Evolutionary conservation across 192 early-diverging fungal species (phyloP).

Genomic region (Cladochytrium replicatum): DNA sequence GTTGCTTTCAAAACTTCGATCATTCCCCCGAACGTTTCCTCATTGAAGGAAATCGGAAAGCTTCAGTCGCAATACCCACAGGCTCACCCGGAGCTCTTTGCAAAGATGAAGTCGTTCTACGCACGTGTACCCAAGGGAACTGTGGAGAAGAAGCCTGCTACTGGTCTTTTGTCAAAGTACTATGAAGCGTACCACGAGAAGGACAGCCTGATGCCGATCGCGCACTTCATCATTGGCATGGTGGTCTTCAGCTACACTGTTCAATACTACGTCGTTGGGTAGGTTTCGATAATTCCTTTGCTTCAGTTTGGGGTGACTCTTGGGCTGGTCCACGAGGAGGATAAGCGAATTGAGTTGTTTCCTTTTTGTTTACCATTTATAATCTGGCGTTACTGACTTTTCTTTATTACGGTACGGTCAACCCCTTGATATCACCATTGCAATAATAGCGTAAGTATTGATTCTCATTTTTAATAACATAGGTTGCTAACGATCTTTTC

Average conservation of each 20-base stretch:
- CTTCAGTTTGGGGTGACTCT: no score
- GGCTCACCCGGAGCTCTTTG: conserved; percentile 43
- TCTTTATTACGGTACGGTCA: no score
- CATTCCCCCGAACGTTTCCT: conserved; percentile 37
- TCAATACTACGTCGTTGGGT: no score
- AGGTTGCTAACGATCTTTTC: no score
- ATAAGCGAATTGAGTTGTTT: no score
- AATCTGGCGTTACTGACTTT: no score
- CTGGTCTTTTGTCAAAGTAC: conserved; percentile 30
- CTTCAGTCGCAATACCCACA: conserved; percentile 34
- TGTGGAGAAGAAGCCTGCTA: conserved; percentile 13
- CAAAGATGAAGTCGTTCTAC: conserved; percentile 42
- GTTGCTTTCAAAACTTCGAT: conserved; percentile 21
- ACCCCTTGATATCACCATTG: no score
- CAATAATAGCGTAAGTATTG: no score
- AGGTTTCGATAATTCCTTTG: no score
- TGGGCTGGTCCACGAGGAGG: no score
- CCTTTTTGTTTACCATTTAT: no score
- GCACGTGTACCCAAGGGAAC: conserved; percentile 37
- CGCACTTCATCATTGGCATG: conserved; percentile 42
- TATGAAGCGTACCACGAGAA: conserved; percentile 34
- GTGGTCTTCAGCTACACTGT: conserved; percentile 38
- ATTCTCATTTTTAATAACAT: no score
- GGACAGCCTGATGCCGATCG: conserved; percentile 33
- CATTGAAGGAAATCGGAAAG: conserved; percentile 37